Evolutionary conservation across 2,329 filamentous ascomycete genomes (phyloP).

Genomic region (Phialophora expanda): DNA sequence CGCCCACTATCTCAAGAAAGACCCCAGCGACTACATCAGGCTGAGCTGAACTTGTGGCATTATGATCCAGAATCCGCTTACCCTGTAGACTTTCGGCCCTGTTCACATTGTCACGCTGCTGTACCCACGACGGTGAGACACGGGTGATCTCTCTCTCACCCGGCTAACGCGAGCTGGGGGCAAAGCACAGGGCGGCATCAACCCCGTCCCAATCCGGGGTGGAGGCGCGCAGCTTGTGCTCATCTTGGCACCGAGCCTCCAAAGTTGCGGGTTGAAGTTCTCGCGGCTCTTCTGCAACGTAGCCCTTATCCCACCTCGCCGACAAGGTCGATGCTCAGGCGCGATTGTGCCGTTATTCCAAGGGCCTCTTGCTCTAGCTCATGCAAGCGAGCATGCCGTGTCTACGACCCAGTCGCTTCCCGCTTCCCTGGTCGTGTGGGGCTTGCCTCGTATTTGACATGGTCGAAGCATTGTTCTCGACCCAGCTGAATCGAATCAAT

Average conservation of each 20-base stretch:
- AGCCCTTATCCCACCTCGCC: not conserved
- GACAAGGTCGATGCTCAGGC: not conserved
- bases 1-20: too few relatives aligned
- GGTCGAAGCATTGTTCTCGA: not conserved
- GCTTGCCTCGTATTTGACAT: slow-evolving; percentile 3
- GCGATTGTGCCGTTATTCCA: not conserved
- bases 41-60: too few relatives aligned
- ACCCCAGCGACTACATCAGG: too few relatives aligned
- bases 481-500: not conserved
- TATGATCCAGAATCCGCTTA: too few relatives aligned
- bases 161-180: too few relatives aligned
- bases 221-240: too few relatives aligned
- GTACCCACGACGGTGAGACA: too few relatives aligned
- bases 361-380: not conserved
- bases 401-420: not conserved
- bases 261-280: not conserved
- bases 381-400: not conserved
- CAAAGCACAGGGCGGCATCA: too few relatives aligned
- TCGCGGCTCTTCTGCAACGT: not conserved
- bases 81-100: too few relatives aligned
- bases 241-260: not conserved
- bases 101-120: too few relatives aligned
- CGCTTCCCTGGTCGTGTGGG: not conserved
- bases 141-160: too few relatives aligned
- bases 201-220: too few relatives aligned